phyloP scores from a whole-genome alignment of 345 rosid species.

The Bruguiera parviflora region DNA sequence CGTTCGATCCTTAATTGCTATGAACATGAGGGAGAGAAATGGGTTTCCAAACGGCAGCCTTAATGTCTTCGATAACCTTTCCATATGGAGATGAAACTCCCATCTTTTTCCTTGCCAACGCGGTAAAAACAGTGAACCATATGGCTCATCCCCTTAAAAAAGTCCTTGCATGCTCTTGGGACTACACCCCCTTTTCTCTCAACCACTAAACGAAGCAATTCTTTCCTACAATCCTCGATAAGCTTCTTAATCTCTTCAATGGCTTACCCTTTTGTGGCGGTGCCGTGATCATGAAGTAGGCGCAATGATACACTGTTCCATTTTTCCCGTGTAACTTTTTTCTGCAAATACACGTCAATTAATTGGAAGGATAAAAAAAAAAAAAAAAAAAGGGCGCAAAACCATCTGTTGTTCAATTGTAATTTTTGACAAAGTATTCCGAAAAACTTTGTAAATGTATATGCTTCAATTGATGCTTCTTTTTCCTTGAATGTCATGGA shows the following conservation, averaged over 20 bases:
- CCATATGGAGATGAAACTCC: not conserved
- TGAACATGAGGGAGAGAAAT: not conserved
- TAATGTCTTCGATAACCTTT: not conserved
- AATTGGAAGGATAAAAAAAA: no score
- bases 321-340: conserved; percentile 13
- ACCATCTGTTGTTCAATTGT: no score
- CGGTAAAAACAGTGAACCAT: conserved; percentile 3
- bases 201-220: conserved; percentile 8
- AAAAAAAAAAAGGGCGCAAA: no score
- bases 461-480: no score
- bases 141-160: conserved; percentile 8
- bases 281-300: not conserved
- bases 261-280: conserved; percentile 1
- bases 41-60: not conserved
- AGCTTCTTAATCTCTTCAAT: not conserved
- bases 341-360: not conserved
- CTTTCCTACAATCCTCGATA: conserved; percentile 8
- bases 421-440: no score
- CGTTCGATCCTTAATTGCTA: no score
- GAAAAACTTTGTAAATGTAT: no score
- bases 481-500: no score
- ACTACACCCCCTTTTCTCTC: conserved; percentile 3
- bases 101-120: not conserved
- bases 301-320: conserved; percentile 8
- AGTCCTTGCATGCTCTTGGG: conserved; percentile 10